phyloP scores from a whole-genome alignment of 1,284 basidiomycete genomes.

The Amylostereum areolatum region DNA sequence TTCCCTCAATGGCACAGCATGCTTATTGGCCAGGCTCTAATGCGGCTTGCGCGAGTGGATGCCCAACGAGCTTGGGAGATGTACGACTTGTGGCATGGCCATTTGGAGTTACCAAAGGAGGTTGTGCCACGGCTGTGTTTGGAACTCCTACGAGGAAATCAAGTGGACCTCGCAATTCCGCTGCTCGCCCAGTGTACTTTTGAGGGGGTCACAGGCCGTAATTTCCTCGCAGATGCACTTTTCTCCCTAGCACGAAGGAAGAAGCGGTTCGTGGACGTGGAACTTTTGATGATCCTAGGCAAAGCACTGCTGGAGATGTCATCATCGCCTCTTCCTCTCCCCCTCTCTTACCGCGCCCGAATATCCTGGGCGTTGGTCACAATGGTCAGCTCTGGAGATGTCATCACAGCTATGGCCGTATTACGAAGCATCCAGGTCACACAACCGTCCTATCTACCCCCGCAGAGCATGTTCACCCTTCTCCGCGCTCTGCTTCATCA shows the following conservation, averaged over 20 bases:
- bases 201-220: constrained; percentile 1
- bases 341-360: constrained; percentile 21
- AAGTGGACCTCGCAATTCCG: constrained; percentile 8
- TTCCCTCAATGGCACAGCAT: constrained; percentile 12
- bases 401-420: constrained; percentile 23
- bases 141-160: constrained; percentile 8
- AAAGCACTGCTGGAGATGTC: constrained; percentile 24
- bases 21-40: constrained; percentile 8
- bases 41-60: constrained; percentile 9
- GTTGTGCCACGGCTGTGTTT: constrained; percentile 4
- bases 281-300: constrained; percentile 23
- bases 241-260: constrained; percentile 6
- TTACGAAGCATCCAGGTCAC: constrained; percentile 24
- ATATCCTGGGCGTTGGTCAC: constrained; percentile 32
- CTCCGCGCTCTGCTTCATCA: constrained; percentile 25
- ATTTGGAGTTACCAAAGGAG: constrained; percentile 6
- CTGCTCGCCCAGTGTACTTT: constrained; percentile 6
- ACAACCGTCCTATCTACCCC: constrained; percentile 29
- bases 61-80: constrained; percentile 7
- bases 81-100: constrained; percentile 7
- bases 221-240: constrained; percentile 7
- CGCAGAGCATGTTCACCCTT: constrained; percentile 25
- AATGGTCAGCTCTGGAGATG: constrained; percentile 27
- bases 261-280: constrained; percentile 19
- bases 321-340: constrained; percentile 14